phyloP scores from a whole-genome alignment of 352 stramenopile species.

The Globisporangium okanoganense region DNA sequence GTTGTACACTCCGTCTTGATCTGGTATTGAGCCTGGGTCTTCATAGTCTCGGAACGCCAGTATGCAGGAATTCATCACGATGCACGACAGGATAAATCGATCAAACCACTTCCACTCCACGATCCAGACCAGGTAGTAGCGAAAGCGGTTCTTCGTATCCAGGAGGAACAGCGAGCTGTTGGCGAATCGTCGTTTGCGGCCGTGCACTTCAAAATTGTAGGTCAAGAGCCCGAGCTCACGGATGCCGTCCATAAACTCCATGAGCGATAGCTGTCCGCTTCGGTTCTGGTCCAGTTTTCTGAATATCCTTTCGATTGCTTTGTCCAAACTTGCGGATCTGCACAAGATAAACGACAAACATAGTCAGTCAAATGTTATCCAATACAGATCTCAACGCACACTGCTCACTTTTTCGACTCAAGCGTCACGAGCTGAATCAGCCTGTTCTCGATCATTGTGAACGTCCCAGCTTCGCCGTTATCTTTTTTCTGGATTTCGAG shows the following conservation, averaged over 20 bases:
- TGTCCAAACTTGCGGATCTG: slow-evolving; percentile 14
- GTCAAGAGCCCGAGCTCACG: slow-evolving; percentile 36
- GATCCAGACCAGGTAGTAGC: slow-evolving; percentile 35
- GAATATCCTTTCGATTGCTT: slow-evolving; percentile 35
- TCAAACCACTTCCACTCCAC: slow-evolving; percentile 74
- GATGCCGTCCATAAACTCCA: slow-evolving; percentile 42
- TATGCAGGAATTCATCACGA: slow-evolving; percentile 63
- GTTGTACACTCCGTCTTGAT: slow-evolving; percentile 20
- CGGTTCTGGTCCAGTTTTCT: slow-evolving; percentile 33
- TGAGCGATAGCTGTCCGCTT: slow-evolving; percentile 32
- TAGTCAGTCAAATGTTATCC: background rate
- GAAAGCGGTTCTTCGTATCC: slow-evolving; percentile 27
- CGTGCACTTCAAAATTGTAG: slow-evolving; percentile 48
- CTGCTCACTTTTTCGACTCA: slow-evolving; percentile 21
- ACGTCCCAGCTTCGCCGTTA: slow-evolving; percentile 17
- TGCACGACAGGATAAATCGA: slow-evolving; percentile 64
- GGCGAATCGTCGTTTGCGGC: slow-evolving; percentile 34
- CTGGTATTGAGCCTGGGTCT: slow-evolving; percentile 29
- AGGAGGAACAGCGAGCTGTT: slow-evolving; percentile 38
- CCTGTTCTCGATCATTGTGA: slow-evolving; percentile 28
- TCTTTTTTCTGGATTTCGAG: slow-evolving; percentile 28
- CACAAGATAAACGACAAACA: background rate
- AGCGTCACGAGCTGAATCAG: slow-evolving; percentile 34
- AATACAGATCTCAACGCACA: background rate
- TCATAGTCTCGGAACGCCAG: slow-evolving; percentile 58